These are phyloP conservation scores for Melastoma candidum DNA, from an alignment of 441 rosid genomes.

Conservation along the genomic window DNA sequence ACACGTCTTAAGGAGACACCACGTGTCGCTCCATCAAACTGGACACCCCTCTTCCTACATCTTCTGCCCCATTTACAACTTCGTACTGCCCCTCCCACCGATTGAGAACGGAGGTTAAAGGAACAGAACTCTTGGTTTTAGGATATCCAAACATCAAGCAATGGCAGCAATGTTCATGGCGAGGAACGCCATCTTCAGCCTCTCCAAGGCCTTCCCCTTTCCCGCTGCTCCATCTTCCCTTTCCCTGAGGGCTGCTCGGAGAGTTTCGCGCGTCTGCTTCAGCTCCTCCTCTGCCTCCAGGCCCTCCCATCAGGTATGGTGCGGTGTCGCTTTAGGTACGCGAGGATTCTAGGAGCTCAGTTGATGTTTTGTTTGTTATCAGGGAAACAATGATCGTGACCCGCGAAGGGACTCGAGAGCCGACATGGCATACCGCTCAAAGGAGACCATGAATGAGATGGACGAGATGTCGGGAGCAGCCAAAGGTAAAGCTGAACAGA, in stretches of 20 bases:
- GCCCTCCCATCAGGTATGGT: conserved; percentile 18
- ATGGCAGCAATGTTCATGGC: conserved; percentile 44
- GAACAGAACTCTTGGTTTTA: too few species aligned
- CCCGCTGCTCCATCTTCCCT: conserved; percentile 21
- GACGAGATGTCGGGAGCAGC: conserved; percentile 17
- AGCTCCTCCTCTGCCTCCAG: conserved; percentile 37
- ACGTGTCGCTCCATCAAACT: too few species aligned
- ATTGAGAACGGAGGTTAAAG: too few species aligned
- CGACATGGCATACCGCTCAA: conserved; percentile 9
- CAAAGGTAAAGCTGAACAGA: conserved; percentile 18
- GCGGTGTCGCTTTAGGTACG: not conserved
- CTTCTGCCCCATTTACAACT: too few species aligned
- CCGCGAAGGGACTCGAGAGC: conserved; percentile 22
- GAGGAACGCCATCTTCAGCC: conserved; percentile 25
- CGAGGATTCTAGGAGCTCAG: too few species aligned
- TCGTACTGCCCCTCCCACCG: too few species aligned
- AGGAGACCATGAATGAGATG: conserved; percentile 22
- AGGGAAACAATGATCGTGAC: conserved; percentile 35
- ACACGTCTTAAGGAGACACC: too few species aligned
- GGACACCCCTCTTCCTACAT: too few species aligned
- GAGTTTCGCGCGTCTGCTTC: conserved; percentile 43
- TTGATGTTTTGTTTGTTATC: not conserved
- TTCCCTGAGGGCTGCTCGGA: conserved; percentile 19
- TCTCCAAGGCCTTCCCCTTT: conserved; percentile 40
- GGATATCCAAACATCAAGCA: not conserved